Conservation (phyloP, 2,329 filamentous ascomycete species). For the Ciborinia camelliae region DNA sequence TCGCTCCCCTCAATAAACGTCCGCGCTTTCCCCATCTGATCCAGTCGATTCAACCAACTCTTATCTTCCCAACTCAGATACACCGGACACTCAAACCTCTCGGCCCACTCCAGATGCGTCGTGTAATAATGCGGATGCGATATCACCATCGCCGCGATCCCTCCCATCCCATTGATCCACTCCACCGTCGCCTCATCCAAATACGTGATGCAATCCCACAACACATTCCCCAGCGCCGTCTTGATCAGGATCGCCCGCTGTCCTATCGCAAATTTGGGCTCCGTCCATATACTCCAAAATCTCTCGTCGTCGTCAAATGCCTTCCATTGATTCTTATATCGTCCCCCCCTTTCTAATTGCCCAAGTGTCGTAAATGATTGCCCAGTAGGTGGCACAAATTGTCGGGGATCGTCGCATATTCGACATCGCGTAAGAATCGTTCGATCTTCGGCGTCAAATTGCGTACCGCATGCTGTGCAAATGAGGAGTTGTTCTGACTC, state of each 20-base stretch:
- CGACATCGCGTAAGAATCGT: constrained; percentile 53
- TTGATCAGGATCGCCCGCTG: constrained; percentile 68
- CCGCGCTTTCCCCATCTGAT: constrained; percentile 42
- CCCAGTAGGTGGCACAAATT: constrained; percentile 62
- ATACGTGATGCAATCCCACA: constrained; percentile 76
- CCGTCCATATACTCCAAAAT: constrained; percentile 48
- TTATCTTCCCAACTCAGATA: constrained; percentile 65
- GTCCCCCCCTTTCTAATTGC: constrained; percentile 39
- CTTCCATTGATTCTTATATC: constrained; percentile 53
- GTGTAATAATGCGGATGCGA: constrained; percentile 82
- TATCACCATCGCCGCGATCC: constrained; percentile 69
- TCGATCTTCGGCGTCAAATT: constrained; percentile 55
- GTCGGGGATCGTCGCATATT: constrained; percentile 71
- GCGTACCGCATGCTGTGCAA: constrained; percentile 68
- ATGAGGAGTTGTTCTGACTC: constrained; percentile 46
- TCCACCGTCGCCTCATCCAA: constrained; percentile 62
- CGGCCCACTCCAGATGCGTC: constrained; percentile 71
- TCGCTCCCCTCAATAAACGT: constrained; percentile 45
- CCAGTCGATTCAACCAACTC: constrained; percentile 56
- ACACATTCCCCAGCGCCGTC: constrained; percentile 64
- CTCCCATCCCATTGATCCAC: constrained; percentile 58
- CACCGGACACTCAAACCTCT: constrained; percentile 64
- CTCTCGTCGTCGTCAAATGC: constrained; percentile 45
- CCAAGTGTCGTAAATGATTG: constrained; percentile 64
- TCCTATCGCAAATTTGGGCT: constrained; percentile 67